Evolutionary conservation across 73 alveolate genomes (phyloP).

Genomic region (Stentor coeruleus): DNA sequence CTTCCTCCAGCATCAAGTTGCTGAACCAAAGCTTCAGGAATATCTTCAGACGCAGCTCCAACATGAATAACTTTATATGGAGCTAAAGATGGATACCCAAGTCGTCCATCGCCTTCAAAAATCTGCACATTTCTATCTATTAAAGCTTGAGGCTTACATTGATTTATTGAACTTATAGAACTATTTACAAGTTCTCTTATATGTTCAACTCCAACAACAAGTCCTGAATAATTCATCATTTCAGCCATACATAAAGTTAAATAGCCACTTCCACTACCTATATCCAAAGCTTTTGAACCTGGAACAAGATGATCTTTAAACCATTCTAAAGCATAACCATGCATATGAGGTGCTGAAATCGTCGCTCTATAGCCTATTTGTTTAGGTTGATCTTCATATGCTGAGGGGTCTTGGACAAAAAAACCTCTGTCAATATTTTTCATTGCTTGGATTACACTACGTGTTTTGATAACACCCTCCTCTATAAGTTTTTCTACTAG

Average conservation of each 20-base stretch:
- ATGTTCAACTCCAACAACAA: constrained; percentile 80
- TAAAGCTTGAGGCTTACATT: neutral
- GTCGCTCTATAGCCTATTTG: constrained; percentile 75
- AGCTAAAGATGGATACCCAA: constrained; percentile 65
- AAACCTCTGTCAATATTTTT: constrained; percentile 27
- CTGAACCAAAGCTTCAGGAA: constrained; percentile 66
- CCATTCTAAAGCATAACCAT: constrained; percentile 66
- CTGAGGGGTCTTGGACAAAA: constrained; percentile 3
- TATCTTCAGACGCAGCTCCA: constrained; percentile 85
- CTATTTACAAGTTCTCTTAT: constrained; percentile 47
- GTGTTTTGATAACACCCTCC: constrained; percentile 19
- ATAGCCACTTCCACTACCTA: constrained; percentile 86
- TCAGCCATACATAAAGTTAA: constrained; percentile 71
- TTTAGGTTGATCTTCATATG: constrained; percentile 64
- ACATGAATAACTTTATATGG: constrained; percentile 94
- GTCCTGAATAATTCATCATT: constrained; percentile 49
- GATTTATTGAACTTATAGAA: constrained; percentile 30
- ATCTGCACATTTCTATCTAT: constrained; percentile 1
- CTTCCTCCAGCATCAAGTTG: constrained; percentile 76
- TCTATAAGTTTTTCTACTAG: constrained; percentile 9
- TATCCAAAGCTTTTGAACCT: constrained; percentile 63
- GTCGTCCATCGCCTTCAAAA: constrained; percentile 76
- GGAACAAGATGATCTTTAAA: constrained; percentile 36
- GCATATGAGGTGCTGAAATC: constrained; percentile 93
- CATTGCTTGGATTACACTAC: constrained; percentile 1